These are phyloP conservation scores for Auxenochlorella protothecoides DNA, from an alignment of 139 green algal species.

Conservation along the genomic window DNA sequence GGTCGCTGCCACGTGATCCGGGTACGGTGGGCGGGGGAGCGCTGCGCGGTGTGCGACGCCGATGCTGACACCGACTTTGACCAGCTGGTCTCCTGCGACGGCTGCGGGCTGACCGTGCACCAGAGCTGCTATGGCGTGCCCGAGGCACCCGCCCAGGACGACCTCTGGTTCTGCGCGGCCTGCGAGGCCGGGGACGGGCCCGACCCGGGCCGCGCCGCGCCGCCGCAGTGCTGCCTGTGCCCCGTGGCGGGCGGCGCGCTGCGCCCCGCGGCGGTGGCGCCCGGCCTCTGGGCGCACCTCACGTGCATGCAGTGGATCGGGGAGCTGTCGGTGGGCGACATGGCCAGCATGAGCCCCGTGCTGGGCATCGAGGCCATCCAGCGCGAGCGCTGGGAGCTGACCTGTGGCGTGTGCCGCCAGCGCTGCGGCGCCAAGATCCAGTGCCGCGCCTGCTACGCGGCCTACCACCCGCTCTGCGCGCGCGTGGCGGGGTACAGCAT, in stretches of 20 bases:
- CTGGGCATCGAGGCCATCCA: slow-evolving; percentile 64
- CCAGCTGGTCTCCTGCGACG: slow-evolving; percentile 77
- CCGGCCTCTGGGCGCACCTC: slow-evolving; percentile 68
- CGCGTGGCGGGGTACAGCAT: slow-evolving; percentile 34
- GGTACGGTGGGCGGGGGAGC: slow-evolving; percentile 39
- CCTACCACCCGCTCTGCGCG: slow-evolving; percentile 83
- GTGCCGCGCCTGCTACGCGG: slow-evolving; percentile 73
- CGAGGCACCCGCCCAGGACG: slow-evolving; percentile 55
- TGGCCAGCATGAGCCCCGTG: slow-evolving; percentile 59
- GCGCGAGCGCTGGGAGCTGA: slow-evolving; percentile 80
- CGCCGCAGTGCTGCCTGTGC: slow-evolving; percentile 85
- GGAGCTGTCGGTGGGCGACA: slow-evolving; percentile 25
- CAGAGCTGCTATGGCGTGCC: slow-evolving; percentile 81
- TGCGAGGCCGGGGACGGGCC: slow-evolving; percentile 59
- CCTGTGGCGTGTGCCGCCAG: slow-evolving; percentile 77
- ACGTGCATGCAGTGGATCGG: slow-evolving; percentile 83
- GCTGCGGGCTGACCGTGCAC: slow-evolving; percentile 79
- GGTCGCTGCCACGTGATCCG: slow-evolving; percentile 12
- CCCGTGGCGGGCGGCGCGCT: slow-evolving; percentile 78
- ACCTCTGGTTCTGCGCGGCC: slow-evolving; percentile 77
- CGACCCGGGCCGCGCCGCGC: background rate
- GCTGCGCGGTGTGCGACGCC: slow-evolving; percentile 73
- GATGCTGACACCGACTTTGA: slow-evolving; percentile 86
- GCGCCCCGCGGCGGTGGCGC: slow-evolving; percentile 61
- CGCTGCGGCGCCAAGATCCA: slow-evolving; percentile 87